Percentiles rank a stretch among this genome's conserved stretches.
Conservation (phyloP, 2,329 filamentous ascomycete genomes). For the Pseudogymnoascus sp. region DNA sequence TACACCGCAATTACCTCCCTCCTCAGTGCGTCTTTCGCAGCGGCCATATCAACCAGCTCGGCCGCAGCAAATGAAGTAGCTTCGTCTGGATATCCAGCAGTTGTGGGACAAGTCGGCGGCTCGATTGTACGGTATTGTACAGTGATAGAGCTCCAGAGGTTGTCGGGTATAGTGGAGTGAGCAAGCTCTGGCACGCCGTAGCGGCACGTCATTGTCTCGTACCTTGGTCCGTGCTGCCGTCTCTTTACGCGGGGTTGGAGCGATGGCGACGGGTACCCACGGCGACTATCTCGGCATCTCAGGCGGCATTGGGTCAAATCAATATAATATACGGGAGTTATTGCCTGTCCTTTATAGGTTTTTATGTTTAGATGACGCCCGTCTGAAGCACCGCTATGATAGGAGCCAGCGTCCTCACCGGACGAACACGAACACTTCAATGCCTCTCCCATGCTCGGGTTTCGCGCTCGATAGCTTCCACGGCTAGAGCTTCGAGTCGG, state of each 20-base stretch:
- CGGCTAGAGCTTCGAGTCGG: not conserved
- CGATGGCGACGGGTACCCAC: slow-evolving; percentile 14
- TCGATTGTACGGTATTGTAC: not conserved
- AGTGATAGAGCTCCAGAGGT: not conserved
- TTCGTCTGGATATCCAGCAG: not conserved
- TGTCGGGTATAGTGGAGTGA: not conserved
- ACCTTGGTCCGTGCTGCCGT: not conserved
- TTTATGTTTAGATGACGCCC: not conserved
- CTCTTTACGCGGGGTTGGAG: slow-evolving; percentile 5
- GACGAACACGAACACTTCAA: slow-evolving; percentile 1
- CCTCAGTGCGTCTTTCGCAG: slow-evolving; percentile 42
- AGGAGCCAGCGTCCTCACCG: not conserved
- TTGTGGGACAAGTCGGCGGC: not conserved
- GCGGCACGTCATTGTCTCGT: not conserved
- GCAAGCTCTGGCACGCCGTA: not conserved
- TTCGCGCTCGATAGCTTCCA: not conserved
- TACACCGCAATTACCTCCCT: slow-evolving; percentile 77
- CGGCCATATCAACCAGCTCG: not conserved
- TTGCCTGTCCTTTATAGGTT: not conserved
- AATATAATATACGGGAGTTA: not conserved
- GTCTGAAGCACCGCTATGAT: not conserved
- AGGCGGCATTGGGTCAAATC: not conserved
- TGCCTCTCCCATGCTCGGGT: not conserved
- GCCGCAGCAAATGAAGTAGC: not conserved
- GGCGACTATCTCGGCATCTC: slow-evolving; percentile 10